These are phyloP conservation scores for Eimeria sp. DNA, from an alignment of 169 alveolate genomes.

Conservation along the genomic window DNA sequence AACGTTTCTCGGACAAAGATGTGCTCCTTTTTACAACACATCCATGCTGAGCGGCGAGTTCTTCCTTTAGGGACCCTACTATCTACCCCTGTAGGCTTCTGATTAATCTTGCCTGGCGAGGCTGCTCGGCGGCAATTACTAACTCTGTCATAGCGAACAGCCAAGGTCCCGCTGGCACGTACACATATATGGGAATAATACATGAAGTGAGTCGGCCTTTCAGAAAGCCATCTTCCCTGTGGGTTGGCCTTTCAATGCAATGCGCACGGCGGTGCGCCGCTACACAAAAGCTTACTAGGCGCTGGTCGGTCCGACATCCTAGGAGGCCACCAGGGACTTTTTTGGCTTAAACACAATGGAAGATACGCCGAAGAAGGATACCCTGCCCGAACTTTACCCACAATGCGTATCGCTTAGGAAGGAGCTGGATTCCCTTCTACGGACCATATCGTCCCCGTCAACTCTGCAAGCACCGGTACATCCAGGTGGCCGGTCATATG, in stretches of 20 bases:
- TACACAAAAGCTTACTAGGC: neutral
- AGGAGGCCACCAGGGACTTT: neutral
- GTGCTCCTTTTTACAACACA: neutral
- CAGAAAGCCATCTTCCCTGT: neutral
- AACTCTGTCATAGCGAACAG: neutral
- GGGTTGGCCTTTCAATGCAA: neutral
- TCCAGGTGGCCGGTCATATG: neutral
- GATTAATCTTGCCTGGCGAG: neutral
- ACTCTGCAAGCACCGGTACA: neutral
- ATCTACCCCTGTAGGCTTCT: neutral
- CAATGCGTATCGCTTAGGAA: conserved; percentile 60
- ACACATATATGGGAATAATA: neutral
- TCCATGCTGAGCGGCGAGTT: neutral
- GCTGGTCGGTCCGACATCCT: neutral
- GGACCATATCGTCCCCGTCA: conserved; percentile 3
- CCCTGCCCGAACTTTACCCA: conserved; percentile 39
- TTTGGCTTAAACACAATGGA: conserved; percentile 37
- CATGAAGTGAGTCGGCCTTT: neutral
- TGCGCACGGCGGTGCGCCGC: conserved; percentile 25
- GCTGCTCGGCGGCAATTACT: neutral
- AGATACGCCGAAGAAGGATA: neutral
- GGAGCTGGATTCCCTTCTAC: conserved; percentile 60
- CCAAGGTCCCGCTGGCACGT: neutral
- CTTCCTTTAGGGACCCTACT: neutral
- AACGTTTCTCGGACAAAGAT: neutral